These are phyloP conservation scores for Pyrus communis DNA, from an alignment of 306 rosid species.

Conservation along the genomic window DNA sequence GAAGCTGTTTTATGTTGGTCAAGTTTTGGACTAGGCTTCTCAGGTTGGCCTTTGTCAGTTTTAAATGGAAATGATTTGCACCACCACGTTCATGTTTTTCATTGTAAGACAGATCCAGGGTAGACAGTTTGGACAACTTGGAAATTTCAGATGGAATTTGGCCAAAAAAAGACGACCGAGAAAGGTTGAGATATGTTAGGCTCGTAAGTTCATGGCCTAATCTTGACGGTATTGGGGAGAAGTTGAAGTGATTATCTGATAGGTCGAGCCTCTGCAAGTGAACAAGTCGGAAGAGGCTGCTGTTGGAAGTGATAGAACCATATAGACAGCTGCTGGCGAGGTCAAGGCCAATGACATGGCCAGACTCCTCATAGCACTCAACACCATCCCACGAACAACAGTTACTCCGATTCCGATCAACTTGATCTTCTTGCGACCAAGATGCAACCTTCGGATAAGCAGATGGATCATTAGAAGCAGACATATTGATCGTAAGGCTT, in stretches of 20 bases:
- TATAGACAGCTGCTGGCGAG: neutral
- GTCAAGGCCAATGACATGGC: conserved; percentile 1
- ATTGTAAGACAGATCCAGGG: conserved; percentile 1
- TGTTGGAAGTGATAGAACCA: conserved; percentile 11
- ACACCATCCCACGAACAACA: neutral
- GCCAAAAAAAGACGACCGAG: too few species aligned
- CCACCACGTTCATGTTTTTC: too few species aligned
- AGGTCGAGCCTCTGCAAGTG: conserved; percentile 12
- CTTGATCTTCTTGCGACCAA: neutral
- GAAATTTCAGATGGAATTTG: conserved; percentile 14
- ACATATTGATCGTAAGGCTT: too few species aligned
- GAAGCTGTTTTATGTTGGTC: neutral
- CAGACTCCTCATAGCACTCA: neutral
- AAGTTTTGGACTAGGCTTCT: neutral
- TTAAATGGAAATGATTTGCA: too few species aligned
- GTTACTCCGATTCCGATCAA: neutral
- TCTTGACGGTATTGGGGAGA: conserved; percentile 2
- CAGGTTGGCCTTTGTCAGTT: neutral
- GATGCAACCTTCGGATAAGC: neutral
- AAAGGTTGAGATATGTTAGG: neutral
- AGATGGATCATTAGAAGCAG: too few species aligned
- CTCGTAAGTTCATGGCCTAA: neutral
- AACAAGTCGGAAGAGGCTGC: conserved; percentile 4
- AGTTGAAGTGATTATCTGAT: conserved; percentile 10
- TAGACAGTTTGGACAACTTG: neutral